phyloP scores from a whole-genome alignment of 768 basidiomycete species.

The Xerocomellus chrysenteron region DNA sequence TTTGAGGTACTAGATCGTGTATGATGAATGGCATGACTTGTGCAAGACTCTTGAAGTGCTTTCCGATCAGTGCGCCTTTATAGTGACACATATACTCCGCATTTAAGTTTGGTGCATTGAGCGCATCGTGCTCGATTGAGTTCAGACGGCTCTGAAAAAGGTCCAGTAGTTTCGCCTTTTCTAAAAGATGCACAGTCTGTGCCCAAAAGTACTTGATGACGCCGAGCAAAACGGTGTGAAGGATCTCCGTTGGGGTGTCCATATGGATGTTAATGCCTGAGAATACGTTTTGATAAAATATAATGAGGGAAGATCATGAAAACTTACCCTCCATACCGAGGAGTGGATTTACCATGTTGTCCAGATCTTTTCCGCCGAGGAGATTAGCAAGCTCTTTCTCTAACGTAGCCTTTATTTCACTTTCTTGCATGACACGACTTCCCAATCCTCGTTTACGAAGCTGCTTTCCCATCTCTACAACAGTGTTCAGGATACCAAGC shows the following conservation, averaged over 20 bases:
- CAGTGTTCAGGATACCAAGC: no score
- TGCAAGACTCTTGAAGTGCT: constrained; percentile 31
- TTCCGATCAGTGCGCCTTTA: constrained; percentile 30
- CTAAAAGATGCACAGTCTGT: constrained; percentile 18
- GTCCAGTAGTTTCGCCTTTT: constrained; percentile 18
- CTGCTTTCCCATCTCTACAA: no score
- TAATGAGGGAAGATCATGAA: no score
- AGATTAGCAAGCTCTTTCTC: no score
- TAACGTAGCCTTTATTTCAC: no score
- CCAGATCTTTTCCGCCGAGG: no score
- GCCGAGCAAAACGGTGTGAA: constrained; percentile 35
- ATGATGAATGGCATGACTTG: constrained; percentile 32
- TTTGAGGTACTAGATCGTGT: constrained; percentile 28
- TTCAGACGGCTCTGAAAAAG: constrained; percentile 26
- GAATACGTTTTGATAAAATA: no score
- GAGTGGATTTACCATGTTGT: no score
- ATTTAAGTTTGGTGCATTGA: constrained; percentile 26
- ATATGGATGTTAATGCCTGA: constrained; percentile 3
- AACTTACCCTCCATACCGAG: no score
- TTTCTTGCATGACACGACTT: no score
- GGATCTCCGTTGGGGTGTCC: constrained; percentile 35
- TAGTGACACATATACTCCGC: constrained; percentile 35
- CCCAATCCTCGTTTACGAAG: no score
- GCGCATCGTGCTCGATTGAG: constrained; percentile 21
- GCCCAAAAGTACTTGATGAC: constrained; percentile 36